Conservation (phyloP, 805 yeast species). For the Metschnikowia gruessii region DNA sequence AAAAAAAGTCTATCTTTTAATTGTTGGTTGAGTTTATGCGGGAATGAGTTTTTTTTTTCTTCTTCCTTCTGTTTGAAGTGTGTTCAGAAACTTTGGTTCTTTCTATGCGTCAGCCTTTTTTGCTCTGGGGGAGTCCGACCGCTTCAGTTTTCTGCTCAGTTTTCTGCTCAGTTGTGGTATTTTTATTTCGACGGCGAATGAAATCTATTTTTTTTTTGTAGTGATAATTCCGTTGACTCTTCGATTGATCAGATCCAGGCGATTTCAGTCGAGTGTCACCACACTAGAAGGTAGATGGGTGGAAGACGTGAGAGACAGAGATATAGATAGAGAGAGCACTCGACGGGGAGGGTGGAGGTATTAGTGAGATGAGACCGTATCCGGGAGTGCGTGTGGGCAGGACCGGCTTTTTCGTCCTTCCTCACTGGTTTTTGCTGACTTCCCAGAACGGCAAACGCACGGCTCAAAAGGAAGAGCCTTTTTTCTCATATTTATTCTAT, state of each 20-base stretch:
- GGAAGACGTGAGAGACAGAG: not conserved
- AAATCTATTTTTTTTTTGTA: not conserved
- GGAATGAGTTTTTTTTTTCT: not conserved
- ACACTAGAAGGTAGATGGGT: not conserved
- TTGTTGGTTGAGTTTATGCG: not conserved
- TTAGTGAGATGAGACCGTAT: not conserved
- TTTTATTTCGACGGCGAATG: too few species aligned
- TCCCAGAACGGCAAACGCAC: constrained; percentile 1
- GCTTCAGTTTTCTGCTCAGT: not conserved
- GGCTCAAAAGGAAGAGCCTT: not conserved
- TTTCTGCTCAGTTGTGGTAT: not conserved
- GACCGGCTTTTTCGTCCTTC: constrained; percentile 1
- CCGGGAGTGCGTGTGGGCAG: constrained; percentile 3
- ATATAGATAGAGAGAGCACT: not conserved
- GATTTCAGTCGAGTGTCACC: not conserved
- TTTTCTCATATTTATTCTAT: not conserved
- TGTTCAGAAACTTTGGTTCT: too few species aligned
- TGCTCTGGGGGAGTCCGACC: not conserved
- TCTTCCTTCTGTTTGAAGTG: too few species aligned
- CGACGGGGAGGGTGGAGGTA: constrained; percentile 1
- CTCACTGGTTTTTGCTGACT: not conserved
- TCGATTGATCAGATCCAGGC: not conserved
- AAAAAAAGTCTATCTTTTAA: too few species aligned
- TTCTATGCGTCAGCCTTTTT: too few species aligned
- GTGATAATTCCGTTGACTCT: not conserved